phyloP scores from a whole-genome alignment of 768 basidiomycete species.

The Termitomyces sp. region DNA sequence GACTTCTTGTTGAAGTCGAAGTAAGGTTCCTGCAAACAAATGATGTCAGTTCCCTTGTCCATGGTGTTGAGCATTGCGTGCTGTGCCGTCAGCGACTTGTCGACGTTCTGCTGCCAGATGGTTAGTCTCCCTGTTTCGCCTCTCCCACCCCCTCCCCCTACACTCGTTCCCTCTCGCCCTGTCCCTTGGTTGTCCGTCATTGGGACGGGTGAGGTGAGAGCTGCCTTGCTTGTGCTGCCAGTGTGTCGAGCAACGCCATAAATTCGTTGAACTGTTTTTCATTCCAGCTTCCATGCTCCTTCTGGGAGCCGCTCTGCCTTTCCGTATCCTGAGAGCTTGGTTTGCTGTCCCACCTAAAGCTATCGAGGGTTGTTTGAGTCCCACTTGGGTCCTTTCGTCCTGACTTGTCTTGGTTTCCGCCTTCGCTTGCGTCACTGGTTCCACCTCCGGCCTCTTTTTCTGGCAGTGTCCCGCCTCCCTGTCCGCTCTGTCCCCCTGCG shows the following conservation, averaged over 20 bases:
- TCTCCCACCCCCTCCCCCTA: not conserved
- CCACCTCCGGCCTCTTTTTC: not conserved
- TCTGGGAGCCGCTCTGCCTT: no score
- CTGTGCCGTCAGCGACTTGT: constrained; percentile 20
- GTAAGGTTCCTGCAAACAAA: constrained; percentile 37
- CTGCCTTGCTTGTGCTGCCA: not conserved
- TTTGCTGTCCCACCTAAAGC: no score
- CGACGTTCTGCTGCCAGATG: constrained; percentile 25
- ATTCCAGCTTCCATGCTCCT: not conserved
- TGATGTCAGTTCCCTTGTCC: constrained; percentile 23
- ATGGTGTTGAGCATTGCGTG: constrained; percentile 10
- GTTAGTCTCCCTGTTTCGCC: not conserved
- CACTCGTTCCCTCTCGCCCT: no score
- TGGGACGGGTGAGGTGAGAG: not conserved
- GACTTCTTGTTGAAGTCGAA: constrained; percentile 20
- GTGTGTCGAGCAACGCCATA: not conserved
- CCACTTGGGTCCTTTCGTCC: no score
- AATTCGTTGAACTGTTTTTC: not conserved
- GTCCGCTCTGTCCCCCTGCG: not conserved
- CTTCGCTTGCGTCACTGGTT: no score
- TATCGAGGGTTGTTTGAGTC: no score
- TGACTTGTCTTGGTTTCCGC: no score
- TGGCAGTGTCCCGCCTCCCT: not conserved
- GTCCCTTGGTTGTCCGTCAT: no score
- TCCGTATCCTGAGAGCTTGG: no score